Percentiles rank a stretch among this genome's conserved stretches.
These are phyloP conservation scores for Fistulinella prunicolor DNA, from an alignment of 768 basidiomycete genomes.

Conservation along the genomic window DNA sequence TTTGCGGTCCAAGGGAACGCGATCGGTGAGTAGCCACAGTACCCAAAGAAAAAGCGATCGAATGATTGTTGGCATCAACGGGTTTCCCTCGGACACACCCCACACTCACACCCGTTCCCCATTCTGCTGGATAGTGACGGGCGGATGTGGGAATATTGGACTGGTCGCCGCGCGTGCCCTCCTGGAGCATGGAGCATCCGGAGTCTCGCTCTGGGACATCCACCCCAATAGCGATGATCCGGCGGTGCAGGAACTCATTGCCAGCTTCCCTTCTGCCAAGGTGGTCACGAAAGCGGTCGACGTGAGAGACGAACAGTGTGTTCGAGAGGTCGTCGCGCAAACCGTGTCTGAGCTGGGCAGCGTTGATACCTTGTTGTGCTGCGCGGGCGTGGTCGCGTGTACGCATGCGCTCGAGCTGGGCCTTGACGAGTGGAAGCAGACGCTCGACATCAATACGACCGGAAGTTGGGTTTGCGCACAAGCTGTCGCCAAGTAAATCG, in stretches of 20 bases:
- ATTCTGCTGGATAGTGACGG: constrained; percentile 35
- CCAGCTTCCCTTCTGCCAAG: constrained; percentile 29
- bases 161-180: constrained; percentile 38
- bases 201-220: constrained; percentile 28
- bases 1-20: constrained; percentile 41
- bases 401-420: constrained; percentile 32
- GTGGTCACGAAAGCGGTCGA: constrained; percentile 36
- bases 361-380: constrained; percentile 41
- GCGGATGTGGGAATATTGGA: constrained; percentile 41
- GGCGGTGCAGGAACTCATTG: constrained; percentile 19
- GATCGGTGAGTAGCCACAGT: constrained; percentile 30
- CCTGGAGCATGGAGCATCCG: constrained; percentile 42
- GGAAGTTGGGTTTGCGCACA: constrained; percentile 47
- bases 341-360: constrained; percentile 31
- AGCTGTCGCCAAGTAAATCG: constrained; percentile 36
- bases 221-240: constrained; percentile 5
- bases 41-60: neutral
- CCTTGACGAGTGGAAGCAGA: constrained; percentile 35
- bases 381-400: constrained; percentile 40
- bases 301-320: constrained; percentile 22
- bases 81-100: too few relatives aligned
- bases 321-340: constrained; percentile 28
- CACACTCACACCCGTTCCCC: neutral
- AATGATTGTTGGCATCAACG: neutral
- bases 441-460: constrained; percentile 42